phyloP scores from a whole-genome alignment of 768 basidiomycete genomes.

The Amanita brunnescens region DNA sequence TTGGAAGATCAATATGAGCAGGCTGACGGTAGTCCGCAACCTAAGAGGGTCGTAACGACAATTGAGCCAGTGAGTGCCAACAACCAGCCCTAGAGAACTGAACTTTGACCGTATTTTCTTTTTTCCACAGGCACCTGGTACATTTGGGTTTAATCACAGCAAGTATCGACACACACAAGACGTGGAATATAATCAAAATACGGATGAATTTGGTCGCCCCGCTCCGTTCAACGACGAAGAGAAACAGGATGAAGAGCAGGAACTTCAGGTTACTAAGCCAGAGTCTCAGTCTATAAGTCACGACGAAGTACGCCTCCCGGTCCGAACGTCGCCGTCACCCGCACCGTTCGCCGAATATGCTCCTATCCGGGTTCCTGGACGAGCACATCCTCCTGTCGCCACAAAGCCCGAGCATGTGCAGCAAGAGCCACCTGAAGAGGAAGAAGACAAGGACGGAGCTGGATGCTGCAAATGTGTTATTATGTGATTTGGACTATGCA shows the following conservation, averaged over 20 bases:
- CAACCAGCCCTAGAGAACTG: conserved; percentile 1
- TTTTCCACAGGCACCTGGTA: conserved; percentile 59
- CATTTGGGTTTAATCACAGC: conserved; percentile 68
- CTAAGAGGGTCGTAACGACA: conserved; percentile 28
- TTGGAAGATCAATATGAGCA: conserved; percentile 62
- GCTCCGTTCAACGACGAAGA: conserved; percentile 12
- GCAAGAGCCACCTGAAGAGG: conserved; percentile 15
- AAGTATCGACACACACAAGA: conserved; percentile 53
- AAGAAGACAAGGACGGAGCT: conserved; percentile 42
- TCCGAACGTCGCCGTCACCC: conserved; percentile 40
- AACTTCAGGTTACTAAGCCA: conserved; percentile 14
- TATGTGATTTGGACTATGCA: conserved; percentile 66
- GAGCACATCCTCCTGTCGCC: not conserved
- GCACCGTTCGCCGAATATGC: conserved; percentile 60
- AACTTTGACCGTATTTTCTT: conserved; percentile 1
- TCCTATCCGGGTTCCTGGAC: conserved; percentile 17
- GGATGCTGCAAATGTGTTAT: conserved; percentile 80
- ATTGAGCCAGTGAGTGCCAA: conserved; percentile 50
- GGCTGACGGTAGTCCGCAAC: conserved; percentile 59
- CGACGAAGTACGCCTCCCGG: conserved; percentile 21
- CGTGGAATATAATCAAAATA: conserved; percentile 35
- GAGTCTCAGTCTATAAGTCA: conserved; percentile 11
- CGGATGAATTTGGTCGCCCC: conserved; percentile 60
- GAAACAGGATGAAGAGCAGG: conserved; percentile 15
- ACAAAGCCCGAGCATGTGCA: not conserved